Evolutionary conservation across 257 asterid genomes (phyloP).

Genomic region (Haberlea rhodopensis): DNA sequence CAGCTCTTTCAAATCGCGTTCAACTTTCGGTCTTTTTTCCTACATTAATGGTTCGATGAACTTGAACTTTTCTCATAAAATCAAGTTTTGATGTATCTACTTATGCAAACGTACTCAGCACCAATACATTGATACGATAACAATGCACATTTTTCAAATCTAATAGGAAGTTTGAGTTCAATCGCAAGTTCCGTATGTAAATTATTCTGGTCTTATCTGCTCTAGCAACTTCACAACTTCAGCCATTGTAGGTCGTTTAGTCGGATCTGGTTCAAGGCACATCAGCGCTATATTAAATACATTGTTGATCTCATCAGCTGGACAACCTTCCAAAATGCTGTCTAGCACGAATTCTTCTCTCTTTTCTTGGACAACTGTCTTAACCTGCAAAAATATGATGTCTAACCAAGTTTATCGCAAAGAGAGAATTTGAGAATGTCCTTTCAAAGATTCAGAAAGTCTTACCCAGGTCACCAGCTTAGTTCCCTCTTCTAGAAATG

Average conservation of each 20-base stretch:
- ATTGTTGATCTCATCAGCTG: slow-evolving; percentile 48
- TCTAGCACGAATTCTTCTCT: slow-evolving; percentile 69
- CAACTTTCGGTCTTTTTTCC: slow-evolving; percentile 14
- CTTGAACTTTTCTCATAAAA: slow-evolving; percentile 6
- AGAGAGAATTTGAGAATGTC: background rate
- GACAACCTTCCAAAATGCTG: slow-evolving; percentile 46
- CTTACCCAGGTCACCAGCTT: slow-evolving; percentile 91
- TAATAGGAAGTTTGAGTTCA: slow-evolving; percentile 17
- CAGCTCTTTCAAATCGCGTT: background rate
- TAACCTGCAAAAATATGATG: slow-evolving; percentile 53
- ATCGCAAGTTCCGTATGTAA: slow-evolving; percentile 20
- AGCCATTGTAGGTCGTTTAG: slow-evolving; percentile 72
- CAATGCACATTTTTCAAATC: background rate
- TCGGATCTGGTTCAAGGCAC: slow-evolving; percentile 79
- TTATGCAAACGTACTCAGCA: background rate
- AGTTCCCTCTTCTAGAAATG: slow-evolving; percentile 87
- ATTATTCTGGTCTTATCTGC: slow-evolving; percentile 39
- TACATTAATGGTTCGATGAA: too few relatives aligned
- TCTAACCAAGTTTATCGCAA: slow-evolving; percentile 2
- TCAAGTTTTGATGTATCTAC: slow-evolving; percentile 5
- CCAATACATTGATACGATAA: background rate
- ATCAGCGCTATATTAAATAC: slow-evolving; percentile 59
- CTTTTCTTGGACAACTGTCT: slow-evolving; percentile 72
- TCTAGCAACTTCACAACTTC: slow-evolving; percentile 78
- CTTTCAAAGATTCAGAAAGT: background rate